These are phyloP conservation scores for Penicillium oxalicum DNA, from an alignment of 2,329 filamentous ascomycete genomes.

Conservation along the genomic window DNA sequence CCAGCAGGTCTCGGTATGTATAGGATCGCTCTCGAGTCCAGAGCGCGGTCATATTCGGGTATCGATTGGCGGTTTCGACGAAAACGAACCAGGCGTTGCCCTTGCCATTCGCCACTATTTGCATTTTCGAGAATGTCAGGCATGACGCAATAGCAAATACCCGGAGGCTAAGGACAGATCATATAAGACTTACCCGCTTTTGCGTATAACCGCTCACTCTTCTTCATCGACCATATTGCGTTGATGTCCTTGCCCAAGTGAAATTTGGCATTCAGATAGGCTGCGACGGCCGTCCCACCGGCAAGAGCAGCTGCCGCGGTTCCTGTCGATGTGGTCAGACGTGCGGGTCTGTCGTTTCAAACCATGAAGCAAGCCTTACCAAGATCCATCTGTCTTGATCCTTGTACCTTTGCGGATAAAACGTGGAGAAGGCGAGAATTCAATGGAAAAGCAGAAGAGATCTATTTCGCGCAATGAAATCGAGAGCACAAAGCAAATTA, in stretches of 20 bases:
- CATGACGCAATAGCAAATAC: not conserved
- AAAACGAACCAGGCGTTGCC: slow-evolving; percentile 62
- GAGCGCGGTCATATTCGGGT: slow-evolving; percentile 53
- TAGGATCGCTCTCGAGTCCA: slow-evolving; percentile 61
- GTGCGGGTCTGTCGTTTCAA: not conserved
- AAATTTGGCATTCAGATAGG: slow-evolving; percentile 57
- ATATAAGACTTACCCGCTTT: slow-evolving; percentile 43
- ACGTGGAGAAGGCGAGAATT: too few species aligned
- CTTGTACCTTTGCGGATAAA: too few species aligned
- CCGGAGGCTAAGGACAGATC: too few species aligned
- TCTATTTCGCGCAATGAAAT: too few species aligned
- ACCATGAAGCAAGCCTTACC: too few species aligned
- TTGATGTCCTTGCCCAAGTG: slow-evolving; percentile 58
- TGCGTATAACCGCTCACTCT: slow-evolving; percentile 41
- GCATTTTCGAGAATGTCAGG: not conserved
- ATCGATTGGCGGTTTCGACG: slow-evolving; percentile 49
- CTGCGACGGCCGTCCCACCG: slow-evolving; percentile 24
- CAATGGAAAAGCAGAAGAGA: too few species aligned
- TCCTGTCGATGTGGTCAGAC: slow-evolving; percentile 5
- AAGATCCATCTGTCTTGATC: too few species aligned
- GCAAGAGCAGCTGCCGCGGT: slow-evolving; percentile 24
- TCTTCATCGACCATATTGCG: slow-evolving; percentile 41
- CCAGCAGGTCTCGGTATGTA: slow-evolving; percentile 53
- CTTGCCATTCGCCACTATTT: slow-evolving; percentile 46
- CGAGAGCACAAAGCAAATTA: too few species aligned